These are phyloP conservation scores for Tuber borchii DNA, from an alignment of 495 filamentous ascomycete genomes.

Conservation along the genomic window DNA sequence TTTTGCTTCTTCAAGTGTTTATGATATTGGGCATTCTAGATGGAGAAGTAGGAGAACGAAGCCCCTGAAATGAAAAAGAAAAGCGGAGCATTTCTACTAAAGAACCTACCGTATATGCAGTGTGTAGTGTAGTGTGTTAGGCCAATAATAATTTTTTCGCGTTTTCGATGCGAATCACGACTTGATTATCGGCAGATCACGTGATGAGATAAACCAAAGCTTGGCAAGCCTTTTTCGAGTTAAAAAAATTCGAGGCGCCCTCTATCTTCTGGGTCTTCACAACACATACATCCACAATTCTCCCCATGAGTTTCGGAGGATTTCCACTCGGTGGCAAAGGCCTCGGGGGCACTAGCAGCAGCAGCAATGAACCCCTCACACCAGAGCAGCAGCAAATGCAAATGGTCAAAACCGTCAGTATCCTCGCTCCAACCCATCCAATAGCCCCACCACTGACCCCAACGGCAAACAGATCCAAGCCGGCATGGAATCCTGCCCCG, in stretches of 20 bases:
- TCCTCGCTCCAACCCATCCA: not conserved
- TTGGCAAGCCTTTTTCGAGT: constrained; percentile 27
- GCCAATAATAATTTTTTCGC: not conserved
- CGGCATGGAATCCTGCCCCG: constrained; percentile 81
- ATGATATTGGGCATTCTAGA: not conserved
- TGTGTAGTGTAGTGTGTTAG: not conserved
- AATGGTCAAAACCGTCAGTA: constrained; percentile 35
- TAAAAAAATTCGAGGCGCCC: constrained; percentile 31
- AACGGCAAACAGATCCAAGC: constrained; percentile 57
- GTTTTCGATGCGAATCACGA: not conserved
- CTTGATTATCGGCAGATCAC: constrained; percentile 4
- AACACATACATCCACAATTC: constrained; percentile 20
- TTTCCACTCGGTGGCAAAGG: constrained; percentile 27
- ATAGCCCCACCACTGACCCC: constrained; percentile 7
- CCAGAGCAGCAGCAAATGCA: constrained; percentile 40
- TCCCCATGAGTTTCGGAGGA: constrained; percentile 38
- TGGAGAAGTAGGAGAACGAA: constrained; percentile 5
- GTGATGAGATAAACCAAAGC: constrained; percentile 15
- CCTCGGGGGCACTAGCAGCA: constrained; percentile 29
- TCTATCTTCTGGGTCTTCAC: constrained; percentile 7
- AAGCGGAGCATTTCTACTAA: constrained; percentile 8
- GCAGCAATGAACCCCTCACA: constrained; percentile 21
- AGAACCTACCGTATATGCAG: not conserved
- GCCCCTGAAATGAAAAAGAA: constrained; percentile 12
- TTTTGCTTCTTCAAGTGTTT: not conserved